phyloP scores from a whole-genome alignment of 495 filamentous ascomycete species.

The Penicillium angulare region DNA sequence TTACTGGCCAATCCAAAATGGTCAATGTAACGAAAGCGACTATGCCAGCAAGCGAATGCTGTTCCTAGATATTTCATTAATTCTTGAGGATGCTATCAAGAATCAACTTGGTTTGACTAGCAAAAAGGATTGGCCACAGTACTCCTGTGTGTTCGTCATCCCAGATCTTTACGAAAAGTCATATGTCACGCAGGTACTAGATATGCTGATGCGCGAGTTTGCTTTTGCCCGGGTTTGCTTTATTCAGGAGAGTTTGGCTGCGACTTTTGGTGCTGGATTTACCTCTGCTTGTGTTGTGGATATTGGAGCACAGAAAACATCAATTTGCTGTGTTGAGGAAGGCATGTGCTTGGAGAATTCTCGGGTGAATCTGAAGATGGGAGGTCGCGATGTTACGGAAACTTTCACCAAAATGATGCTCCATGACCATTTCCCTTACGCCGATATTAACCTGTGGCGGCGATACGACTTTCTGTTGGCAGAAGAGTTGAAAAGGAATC shows the following conservation, averaged over 20 bases:
- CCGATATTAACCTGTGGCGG: slow-evolving; percentile 85
- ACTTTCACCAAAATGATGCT: slow-evolving; percentile 97
- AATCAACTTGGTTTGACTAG: slow-evolving; percentile 74
- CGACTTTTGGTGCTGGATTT: slow-evolving; percentile 94
- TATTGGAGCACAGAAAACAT: slow-evolving; percentile 96
- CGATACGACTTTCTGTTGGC: slow-evolving; percentile 91
- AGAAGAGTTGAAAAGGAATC: slow-evolving; percentile 90
- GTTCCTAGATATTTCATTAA: slow-evolving; percentile 78
- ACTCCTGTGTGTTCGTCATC: slow-evolving; percentile 91
- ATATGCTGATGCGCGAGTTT: slow-evolving; percentile 83
- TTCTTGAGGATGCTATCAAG: slow-evolving; percentile 83
- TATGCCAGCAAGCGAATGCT: slow-evolving; percentile 74
- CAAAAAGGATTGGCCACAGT: slow-evolving; percentile 80
- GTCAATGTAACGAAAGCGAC: slow-evolving; percentile 86
- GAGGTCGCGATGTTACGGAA: slow-evolving; percentile 89
- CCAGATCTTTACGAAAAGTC: slow-evolving; percentile 94
- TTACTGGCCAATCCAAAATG: slow-evolving; percentile 85
- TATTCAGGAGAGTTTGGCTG: slow-evolving; percentile 92
- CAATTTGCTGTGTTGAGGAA: slow-evolving; percentile 95
- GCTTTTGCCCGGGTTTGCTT: slow-evolving; percentile 85
- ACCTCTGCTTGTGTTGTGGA: slow-evolving; percentile 92
- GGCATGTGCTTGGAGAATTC: slow-evolving; percentile 94
- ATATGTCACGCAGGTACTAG: slow-evolving; percentile 80
- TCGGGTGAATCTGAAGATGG: slow-evolving; percentile 88
- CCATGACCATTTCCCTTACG: slow-evolving; percentile 88